These are phyloP conservation scores for Verticillium klebahnii DNA, from an alignment of 2,329 filamentous ascomycete genomes.

Conservation along the genomic window DNA sequence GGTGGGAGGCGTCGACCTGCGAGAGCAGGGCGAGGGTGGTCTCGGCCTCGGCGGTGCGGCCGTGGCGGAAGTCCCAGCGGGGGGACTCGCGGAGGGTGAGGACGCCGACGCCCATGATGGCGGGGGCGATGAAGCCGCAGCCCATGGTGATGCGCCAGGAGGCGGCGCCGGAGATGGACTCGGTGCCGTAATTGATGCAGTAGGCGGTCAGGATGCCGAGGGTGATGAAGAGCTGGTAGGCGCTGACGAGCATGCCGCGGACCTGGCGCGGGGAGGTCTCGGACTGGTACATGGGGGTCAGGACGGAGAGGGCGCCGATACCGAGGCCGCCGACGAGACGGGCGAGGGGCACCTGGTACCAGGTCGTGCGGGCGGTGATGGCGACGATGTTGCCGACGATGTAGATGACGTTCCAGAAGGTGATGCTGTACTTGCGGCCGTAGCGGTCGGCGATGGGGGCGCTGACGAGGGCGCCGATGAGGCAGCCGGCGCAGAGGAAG, in stretches of 20 bases:
- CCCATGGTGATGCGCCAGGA: constrained; percentile 61
- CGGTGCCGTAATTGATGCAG: constrained; percentile 59
- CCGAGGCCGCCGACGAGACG: constrained; percentile 61
- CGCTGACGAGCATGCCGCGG: constrained; percentile 57
- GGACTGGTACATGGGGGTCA: constrained; percentile 65
- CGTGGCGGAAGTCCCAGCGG: constrained; percentile 43
- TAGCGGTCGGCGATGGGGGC: constrained; percentile 58
- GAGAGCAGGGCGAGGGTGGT: constrained; percentile 41
- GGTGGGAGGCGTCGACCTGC: constrained; percentile 32
- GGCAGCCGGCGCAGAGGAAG: constrained; percentile 55
- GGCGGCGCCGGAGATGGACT: constrained; percentile 35
- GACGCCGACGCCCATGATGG: constrained; percentile 45
- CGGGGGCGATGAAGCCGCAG: constrained; percentile 50
- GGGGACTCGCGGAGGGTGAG: constrained; percentile 52
- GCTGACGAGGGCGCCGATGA: constrained; percentile 53
- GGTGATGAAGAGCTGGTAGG: constrained; percentile 67
- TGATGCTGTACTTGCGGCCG: constrained; percentile 58
- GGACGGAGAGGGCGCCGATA: constrained; percentile 59
- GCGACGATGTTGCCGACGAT: constrained; percentile 61
- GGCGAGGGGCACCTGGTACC: constrained; percentile 63
- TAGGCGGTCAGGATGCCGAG: constrained; percentile 59
- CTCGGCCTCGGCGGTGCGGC: constrained; percentile 43
- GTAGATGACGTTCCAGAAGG: constrained; percentile 57
- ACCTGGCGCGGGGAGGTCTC: constrained; percentile 62
- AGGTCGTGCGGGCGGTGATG: constrained; percentile 48